Conservation (phyloP, 2,329 filamentous ascomycete species). For the Pseudopithomyces maydicus region DNA sequence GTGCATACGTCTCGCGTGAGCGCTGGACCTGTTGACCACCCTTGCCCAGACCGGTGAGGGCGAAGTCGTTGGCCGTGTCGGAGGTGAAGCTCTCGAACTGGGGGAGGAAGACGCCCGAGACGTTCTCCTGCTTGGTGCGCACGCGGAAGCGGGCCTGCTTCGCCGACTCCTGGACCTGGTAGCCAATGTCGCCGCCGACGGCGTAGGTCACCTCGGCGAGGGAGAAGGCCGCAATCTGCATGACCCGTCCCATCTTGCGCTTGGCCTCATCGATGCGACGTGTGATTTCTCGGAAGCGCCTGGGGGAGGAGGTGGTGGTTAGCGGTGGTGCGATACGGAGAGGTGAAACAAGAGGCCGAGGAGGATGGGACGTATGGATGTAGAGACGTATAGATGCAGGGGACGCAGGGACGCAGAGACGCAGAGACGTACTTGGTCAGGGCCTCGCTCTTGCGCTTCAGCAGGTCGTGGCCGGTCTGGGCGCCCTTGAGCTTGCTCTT, state of each 20-base stretch:
- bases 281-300: slow-evolving; percentile 68
- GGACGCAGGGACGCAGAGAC: no score
- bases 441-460: slow-evolving; percentile 98
- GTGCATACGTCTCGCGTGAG: slow-evolving; percentile 92
- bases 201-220: slow-evolving; percentile 97
- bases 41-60: slow-evolving; percentile 92
- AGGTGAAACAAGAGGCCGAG: no score
- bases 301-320: slow-evolving; percentile 6
- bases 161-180: slow-evolving; percentile 96
- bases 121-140: slow-evolving; percentile 96
- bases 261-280: slow-evolving; percentile 97
- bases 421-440: slow-evolving; percentile 77
- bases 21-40: slow-evolving; percentile 96
- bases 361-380: no score
- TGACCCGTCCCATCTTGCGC: slow-evolving; percentile 98
- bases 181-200: slow-evolving; percentile 89
- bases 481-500: slow-evolving; percentile 93
- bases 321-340: no score
- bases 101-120: slow-evolving; percentile 92
- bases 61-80: slow-evolving; percentile 94
- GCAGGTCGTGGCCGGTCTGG: slow-evolving; percentile 80
- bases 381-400: no score
- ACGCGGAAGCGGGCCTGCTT: slow-evolving; percentile 92
- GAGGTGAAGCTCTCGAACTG: slow-evolving; percentile 89
- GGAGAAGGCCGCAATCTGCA: slow-evolving; percentile 98